Base-by-base conservation (phyloP, 371 early-diverging fungal genomes). In the Rhizopus arrhizus region DNA sequence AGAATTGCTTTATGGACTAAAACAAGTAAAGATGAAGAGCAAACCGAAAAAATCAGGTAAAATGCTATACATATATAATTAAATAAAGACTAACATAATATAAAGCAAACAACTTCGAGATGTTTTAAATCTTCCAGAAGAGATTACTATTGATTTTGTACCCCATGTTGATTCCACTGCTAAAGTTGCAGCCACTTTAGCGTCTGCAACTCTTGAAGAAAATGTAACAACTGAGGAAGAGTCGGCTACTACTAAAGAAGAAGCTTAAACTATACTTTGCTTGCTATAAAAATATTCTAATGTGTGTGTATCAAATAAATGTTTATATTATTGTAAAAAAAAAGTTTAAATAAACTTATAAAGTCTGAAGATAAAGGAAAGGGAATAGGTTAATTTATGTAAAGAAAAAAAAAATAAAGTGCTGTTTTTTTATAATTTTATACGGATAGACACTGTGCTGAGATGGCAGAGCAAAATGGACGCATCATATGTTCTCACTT, bases 1-100 rank as follows among this genome's bases (percentile, higher is more conserved):
- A 82, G 95, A 68, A 78, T 97, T 65, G 83, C 93, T 9, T 67
- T 97, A 41, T 98, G 99, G 99, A 93, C 95, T 10, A 87, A 88
- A 61, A 83, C 86, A 15, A 87, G 87, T 13, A 77, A 84, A 35
- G 81, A 91, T 65, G 79, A 81, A 59, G 89, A 89, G 46, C 72
- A 78, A 40, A 75, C 80, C 52, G 69, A 82, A 52, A 75, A 69
- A 42, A 82, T 91, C 53, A 92, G 92, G 91, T 91, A 85, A 42
- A 77, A 59, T 31, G 2, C 15, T 36, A 13, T 32, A 11, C 31
- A 15, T 11, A 31, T 3, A 50, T 34, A 2, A 32, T 12, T 11
- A 12, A 41, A 40, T 40, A 2, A 28, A 5, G 12, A 22, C 12
- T 16, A 43, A 33, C 22, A 49, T n/a, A 47, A 41, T 28, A 22